A percentile compares a stretch with the other conserved stretches of the same genome.
Evolutionary conservation across 2,329 filamentous ascomycete species (phyloP).

Genomic region (Epichloe amarillans): DNA sequence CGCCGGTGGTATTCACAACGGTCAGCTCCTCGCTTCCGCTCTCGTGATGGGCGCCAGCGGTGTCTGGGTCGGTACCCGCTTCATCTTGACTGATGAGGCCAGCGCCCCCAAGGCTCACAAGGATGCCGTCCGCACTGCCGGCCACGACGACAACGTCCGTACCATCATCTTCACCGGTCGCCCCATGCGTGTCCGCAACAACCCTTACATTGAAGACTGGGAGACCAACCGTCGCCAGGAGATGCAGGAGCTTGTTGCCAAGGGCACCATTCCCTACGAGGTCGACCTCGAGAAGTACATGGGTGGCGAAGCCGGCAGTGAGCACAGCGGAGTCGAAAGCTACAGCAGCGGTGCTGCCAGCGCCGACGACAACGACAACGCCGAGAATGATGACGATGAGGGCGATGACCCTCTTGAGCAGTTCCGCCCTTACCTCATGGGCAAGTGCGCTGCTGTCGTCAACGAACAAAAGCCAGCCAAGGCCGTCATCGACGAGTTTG

Average conservation of each 20-base stretch:
- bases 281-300: slow-evolving; percentile 77
- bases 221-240: slow-evolving; percentile 80
- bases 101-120: slow-evolving; percentile 89
- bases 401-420: slow-evolving; percentile 85
- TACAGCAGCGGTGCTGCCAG: slow-evolving; percentile 51
- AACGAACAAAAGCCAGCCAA: slow-evolving; percentile 88
- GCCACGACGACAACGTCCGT: slow-evolving; percentile 90
- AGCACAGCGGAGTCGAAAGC: slow-evolving; percentile 43
- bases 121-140: slow-evolving; percentile 81
- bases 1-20: slow-evolving; percentile 88
- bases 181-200: slow-evolving; percentile 83
- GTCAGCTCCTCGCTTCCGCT: slow-evolving; percentile 75
- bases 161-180: slow-evolving; percentile 98
- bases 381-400: slow-evolving; percentile 55
- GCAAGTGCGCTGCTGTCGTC: slow-evolving; percentile 86
- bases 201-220: slow-evolving; percentile 92
- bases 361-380: slow-evolving; percentile 55
- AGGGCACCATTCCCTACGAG: slow-evolving; percentile 89
- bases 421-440: slow-evolving; percentile 86
- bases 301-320: slow-evolving; percentile 45
- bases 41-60: slow-evolving; percentile 85
- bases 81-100: slow-evolving; percentile 87
- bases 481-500: slow-evolving; percentile 87
- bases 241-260: slow-evolving; percentile 81
- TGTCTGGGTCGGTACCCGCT: slow-evolving; percentile 95